Evolutionary conservation across 257 asterid genomes (phyloP).

Genomic region (Solanum piurae): DNA sequence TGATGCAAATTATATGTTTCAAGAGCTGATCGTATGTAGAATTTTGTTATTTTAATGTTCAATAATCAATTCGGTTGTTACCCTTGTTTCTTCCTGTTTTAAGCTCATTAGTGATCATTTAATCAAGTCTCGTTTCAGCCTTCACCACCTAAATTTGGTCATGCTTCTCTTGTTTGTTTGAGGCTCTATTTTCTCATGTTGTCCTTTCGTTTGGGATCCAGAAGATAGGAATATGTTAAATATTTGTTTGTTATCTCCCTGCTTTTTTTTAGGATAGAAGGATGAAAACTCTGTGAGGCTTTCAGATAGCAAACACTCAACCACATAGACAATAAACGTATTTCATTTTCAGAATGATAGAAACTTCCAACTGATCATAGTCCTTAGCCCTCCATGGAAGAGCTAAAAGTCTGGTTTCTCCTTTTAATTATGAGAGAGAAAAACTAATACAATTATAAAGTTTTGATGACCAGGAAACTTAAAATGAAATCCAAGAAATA

Average conservation of each 20-base stretch:
- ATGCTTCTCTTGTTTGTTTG: neutral
- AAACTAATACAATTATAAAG: neutral
- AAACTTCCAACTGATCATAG: neutral
- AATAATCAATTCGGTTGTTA: no score
- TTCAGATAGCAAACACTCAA: neutral
- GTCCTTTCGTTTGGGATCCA: neutral
- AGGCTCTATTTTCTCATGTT: neutral
- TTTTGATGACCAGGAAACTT: neutral
- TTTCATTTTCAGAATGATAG: neutral
- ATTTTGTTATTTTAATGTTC: neutral
- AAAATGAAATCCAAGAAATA: neutral
- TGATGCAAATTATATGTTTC: neutral
- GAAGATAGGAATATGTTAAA: no score
- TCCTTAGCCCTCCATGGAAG: neutral
- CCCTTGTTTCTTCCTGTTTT: no score
- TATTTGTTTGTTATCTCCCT: no score
- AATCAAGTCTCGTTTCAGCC: no score
- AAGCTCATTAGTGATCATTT: no score
- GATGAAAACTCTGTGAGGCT: neutral
- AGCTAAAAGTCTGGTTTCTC: neutral
- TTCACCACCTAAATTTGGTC: no score
- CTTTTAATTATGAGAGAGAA: neutral
- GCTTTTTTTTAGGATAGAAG: neutral
- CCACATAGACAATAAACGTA: neutral
- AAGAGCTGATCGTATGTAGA: neutral